Percentiles rank a stretch among this genome's conserved stretches.
phyloP scores from a whole-genome alignment of 331 rosid genomes.

The Stylosanthes scabra region DNA sequence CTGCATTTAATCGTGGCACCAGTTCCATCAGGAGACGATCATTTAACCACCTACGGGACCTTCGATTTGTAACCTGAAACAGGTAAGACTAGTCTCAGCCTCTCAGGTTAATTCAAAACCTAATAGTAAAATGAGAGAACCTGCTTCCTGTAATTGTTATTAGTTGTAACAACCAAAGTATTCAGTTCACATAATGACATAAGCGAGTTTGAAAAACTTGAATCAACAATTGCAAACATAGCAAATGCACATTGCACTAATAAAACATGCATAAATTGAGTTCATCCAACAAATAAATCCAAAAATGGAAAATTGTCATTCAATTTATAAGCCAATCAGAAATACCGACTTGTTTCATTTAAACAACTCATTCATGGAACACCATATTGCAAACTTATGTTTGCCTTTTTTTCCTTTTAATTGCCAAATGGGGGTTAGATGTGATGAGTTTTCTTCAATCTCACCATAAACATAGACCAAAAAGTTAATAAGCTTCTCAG shows the following conservation, averaged over 20 bases:
- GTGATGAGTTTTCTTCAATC: neutral
- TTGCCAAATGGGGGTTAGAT: constrained; percentile 27
- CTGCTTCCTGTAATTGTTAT: neutral
- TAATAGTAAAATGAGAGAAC: constrained; percentile 4
- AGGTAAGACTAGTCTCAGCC: neutral
- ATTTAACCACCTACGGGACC: constrained; percentile 90
- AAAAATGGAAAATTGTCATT: no score
- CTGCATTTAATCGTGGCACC: constrained; percentile 86
- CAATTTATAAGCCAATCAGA: neutral
- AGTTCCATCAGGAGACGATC: constrained; percentile 92
- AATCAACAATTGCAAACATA: constrained; percentile 24
- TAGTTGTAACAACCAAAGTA: neutral
- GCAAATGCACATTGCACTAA: neutral
- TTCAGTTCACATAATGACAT: neutral
- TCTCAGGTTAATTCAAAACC: constrained; percentile 13
- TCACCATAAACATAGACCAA: neutral
- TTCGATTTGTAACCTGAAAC: constrained; percentile 80
- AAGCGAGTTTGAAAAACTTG: neutral
- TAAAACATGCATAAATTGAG: no score
- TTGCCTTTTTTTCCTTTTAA: no score
- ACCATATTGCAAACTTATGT: constrained; percentile 9
- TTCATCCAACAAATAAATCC: no score
- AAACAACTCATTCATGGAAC: neutral
- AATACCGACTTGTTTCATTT: constrained; percentile 8
- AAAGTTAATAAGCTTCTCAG: neutral